Conservation (phyloP, 1,284 basidiomycete genomes). For the Sphaerobolus stellatus region DNA sequence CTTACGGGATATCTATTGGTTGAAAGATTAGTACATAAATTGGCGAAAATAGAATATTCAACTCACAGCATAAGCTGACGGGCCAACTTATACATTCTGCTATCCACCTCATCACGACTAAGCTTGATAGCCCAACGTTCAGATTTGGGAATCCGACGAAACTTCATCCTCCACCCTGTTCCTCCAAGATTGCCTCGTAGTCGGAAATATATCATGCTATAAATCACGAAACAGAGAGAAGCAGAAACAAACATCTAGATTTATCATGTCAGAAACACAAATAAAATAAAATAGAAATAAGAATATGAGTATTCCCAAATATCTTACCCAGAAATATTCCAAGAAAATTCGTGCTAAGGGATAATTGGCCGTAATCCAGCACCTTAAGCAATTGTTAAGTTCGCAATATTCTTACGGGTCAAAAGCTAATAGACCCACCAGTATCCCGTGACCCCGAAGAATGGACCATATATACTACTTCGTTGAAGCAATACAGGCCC, state of each 20-base stretch:
- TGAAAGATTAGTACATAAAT: not conserved
- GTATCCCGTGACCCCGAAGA: constrained; percentile 50
- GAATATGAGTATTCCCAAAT: not conserved
- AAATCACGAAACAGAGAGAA: constrained; percentile 43
- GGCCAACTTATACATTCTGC: constrained; percentile 10
- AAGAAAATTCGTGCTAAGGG: constrained; percentile 35
- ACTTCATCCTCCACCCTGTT: constrained; percentile 34
- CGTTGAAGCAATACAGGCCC: constrained; percentile 44
- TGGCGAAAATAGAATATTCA: not conserved
- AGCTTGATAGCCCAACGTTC: constrained; percentile 11
- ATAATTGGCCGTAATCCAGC: constrained; percentile 53
- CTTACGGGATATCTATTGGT: not conserved
- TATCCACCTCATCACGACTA: constrained; percentile 10
- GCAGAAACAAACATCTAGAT: constrained; percentile 52
- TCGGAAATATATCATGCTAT: constrained; percentile 45
- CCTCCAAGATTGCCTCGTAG: constrained; percentile 48
- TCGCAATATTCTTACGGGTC: not conserved
- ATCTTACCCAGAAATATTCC: constrained; percentile 38
- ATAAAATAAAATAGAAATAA: too few species aligned
- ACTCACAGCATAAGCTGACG: constrained; percentile 10
- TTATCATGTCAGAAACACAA: constrained; percentile 51
- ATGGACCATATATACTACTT: constrained; percentile 38
- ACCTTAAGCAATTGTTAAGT: constrained; percentile 21
- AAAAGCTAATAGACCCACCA: constrained; percentile 29
- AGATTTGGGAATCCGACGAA: constrained; percentile 20